Conservation (phyloP, 345 rosid species). For the Erysimum cheiranthoides region DNA sequence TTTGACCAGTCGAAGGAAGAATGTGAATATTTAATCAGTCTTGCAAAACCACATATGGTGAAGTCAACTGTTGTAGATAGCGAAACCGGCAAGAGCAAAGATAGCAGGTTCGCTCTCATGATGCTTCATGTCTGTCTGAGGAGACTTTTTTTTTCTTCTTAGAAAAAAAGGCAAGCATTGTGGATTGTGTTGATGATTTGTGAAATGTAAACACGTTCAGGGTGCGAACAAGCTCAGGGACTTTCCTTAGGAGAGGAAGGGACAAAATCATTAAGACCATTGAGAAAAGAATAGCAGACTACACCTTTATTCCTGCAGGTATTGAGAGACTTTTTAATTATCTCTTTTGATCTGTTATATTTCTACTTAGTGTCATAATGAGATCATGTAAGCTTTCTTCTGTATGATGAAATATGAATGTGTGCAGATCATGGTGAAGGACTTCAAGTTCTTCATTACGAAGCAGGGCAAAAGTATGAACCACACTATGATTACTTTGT, state of each 20-base stretch:
- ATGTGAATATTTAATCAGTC: constrained; percentile 81
- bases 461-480: constrained; percentile 87
- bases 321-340: constrained; percentile 23
- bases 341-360: not conserved
- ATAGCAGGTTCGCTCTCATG: constrained; percentile 69
- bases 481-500: constrained; percentile 92
- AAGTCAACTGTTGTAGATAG: constrained; percentile 93
- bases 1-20: constrained; percentile 80
- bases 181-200: constrained; percentile 11
- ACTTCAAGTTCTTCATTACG: constrained; percentile 87
- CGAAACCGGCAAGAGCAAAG: constrained; percentile 81
- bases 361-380: not conserved
- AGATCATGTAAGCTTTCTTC: constrained; percentile 18
- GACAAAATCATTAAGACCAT: constrained; percentile 65
- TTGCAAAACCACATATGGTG: constrained; percentile 83
- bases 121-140: not conserved
- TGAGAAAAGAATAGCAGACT: constrained; percentile 92
- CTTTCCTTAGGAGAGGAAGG: constrained; percentile 77
- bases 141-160: not conserved
- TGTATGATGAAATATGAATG: constrained; percentile 8
- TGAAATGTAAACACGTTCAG: constrained; percentile 48
- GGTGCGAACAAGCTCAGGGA: constrained; percentile 95
- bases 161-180: not conserved
- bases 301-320: constrained; percentile 83
- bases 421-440: constrained; percentile 90